phyloP scores from a whole-genome alignment of 257 asterid genomes.

The Capsicum rhomboideum region DNA sequence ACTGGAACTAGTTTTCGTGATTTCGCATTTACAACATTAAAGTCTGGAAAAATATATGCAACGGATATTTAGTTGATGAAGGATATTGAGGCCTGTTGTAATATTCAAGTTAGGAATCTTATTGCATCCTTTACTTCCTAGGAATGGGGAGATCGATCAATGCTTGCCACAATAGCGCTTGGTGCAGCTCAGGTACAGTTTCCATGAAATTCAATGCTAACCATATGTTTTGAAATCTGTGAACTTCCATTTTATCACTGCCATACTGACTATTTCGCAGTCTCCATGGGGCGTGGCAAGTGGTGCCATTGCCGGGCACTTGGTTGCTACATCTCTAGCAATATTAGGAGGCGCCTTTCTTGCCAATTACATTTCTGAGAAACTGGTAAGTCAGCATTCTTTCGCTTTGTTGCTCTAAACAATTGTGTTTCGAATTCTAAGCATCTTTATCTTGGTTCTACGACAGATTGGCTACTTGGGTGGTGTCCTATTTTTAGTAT shows the following conservation, averaged over 20 bases:
- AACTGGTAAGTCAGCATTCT: constrained; percentile 47
- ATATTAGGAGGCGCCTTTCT: constrained; percentile 92
- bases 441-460: constrained; percentile 4
- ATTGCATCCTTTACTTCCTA: constrained; percentile 5
- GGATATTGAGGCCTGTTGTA: not conserved
- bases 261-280: constrained; percentile 20
- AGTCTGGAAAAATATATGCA: not conserved
- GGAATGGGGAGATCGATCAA: constrained; percentile 99
- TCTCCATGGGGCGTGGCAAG: constrained; percentile 99
- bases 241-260: not conserved
- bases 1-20: not conserved
- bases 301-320: constrained; percentile 89
- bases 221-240: not conserved
- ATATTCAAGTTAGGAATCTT: not conserved
- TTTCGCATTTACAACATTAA: not conserved
- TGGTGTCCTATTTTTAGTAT: constrained; percentile 66
- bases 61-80: not conserved
- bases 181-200: constrained; percentile 91
- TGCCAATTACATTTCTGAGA: constrained; percentile 87
- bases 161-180: constrained; percentile 97
- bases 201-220: not conserved
- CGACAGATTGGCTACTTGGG: constrained; percentile 90
- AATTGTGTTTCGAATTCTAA: not conserved
- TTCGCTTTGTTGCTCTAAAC: not conserved
- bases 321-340: constrained; percentile 75